Percentiles rank a stretch among this genome's conserved stretches.
phyloP scores from a whole-genome alignment of 805 yeast species.

The Barnettozyma sucrosica region DNA sequence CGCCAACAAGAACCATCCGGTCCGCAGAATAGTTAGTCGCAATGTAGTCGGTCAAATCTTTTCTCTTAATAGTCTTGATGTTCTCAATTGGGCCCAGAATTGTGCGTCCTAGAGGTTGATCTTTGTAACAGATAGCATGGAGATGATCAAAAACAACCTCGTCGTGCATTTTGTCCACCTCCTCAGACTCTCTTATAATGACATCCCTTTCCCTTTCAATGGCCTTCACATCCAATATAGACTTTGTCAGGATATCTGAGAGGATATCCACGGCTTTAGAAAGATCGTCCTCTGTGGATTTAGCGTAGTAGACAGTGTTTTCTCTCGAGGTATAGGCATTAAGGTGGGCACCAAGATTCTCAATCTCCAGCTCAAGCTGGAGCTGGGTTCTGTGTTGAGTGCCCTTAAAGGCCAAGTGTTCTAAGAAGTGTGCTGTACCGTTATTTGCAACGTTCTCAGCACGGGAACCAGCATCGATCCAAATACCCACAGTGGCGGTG shows the following conservation, averaged over 20 bases:
- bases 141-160: conserved; percentile 96
- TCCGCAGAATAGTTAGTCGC: conserved; percentile 87
- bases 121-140: conserved; percentile 85
- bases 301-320: conserved; percentile 94
- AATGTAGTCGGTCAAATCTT: conserved; percentile 76
- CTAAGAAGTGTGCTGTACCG: conserved; percentile 97
- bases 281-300: conserved; percentile 73
- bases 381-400: conserved; percentile 76
- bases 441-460: conserved; percentile 81
- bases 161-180: conserved; percentile 96
- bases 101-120: conserved; percentile 93
- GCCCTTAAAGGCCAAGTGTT: conserved; percentile 95
- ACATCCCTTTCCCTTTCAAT: conserved; percentile 96
- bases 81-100: conserved; percentile 91
- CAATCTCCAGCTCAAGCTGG: conserved; percentile 85
- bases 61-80: conserved; percentile 71
- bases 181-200: conserved; percentile 93
- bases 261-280: conserved; percentile 82
- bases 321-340: conserved; percentile 99
- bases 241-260: conserved; percentile 82
- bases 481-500: conserved; percentile 96
- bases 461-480: conserved; percentile 98
- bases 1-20: conserved; percentile 96
- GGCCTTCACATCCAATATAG: conserved; percentile 75
- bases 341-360: conserved; percentile 92